Evolutionary conservation across 306 rosid species (phyloP).

Genomic region (Medicago arabica): DNA sequence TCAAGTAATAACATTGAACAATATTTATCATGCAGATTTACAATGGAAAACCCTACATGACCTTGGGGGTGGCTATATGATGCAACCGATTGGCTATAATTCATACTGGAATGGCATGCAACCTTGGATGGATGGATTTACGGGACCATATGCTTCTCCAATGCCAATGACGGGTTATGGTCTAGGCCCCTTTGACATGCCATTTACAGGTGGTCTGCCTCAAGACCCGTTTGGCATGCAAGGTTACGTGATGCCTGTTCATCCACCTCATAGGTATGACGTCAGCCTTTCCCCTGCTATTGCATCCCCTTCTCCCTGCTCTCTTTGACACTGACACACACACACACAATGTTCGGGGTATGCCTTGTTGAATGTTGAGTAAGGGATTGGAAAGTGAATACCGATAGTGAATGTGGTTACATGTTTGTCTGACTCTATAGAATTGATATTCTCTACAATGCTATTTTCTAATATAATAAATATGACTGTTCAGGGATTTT

Average conservation of each 20-base stretch:
- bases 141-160: constrained; percentile 78
- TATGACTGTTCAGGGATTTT: constrained; percentile 72
- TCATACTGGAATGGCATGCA: constrained; percentile 93
- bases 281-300: neutral
- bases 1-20: neutral
- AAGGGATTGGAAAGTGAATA: neutral
- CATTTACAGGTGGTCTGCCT: constrained; percentile 71
- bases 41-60: constrained; percentile 92
- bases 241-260: constrained; percentile 75
- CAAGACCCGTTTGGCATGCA: constrained; percentile 86
- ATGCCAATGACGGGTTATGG: constrained; percentile 86
- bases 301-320: too few relatives aligned
- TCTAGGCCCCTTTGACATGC: constrained; percentile 84
- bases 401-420: neutral
- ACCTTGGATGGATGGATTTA: constrained; percentile 84
- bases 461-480: constrained; percentile 16
- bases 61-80: constrained; percentile 87
- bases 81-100: constrained; percentile 90
- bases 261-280: constrained; percentile 84
- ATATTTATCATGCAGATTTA: constrained; percentile 65
- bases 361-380: constrained; percentile 18
- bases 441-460: constrained; percentile 7
- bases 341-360: neutral
- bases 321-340: neutral
- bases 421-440: neutral